Conservation (phyloP, 768 basidiomycete genomes). For the Phlebiopsis gigantea region DNA sequence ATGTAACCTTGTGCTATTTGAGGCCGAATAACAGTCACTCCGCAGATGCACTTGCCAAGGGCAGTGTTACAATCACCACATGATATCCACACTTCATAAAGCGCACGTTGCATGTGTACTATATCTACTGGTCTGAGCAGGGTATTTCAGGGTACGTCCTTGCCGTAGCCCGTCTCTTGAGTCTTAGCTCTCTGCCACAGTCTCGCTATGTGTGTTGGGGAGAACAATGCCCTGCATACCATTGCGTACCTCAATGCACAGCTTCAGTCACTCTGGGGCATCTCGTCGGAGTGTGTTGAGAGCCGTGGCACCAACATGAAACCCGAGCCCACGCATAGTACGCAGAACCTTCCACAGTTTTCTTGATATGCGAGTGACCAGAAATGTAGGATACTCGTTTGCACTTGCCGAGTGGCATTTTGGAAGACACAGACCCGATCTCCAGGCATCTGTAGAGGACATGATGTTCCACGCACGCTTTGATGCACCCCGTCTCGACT, state of each 20-base stretch:
- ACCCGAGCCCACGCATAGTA: conserved; percentile 13
- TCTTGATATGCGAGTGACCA: neutral
- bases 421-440: conserved; percentile 10
- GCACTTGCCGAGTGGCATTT: neutral
- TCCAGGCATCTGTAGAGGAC: conserved; percentile 1
- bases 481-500: conserved; percentile 20
- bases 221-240: conserved; percentile 18
- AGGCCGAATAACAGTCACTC: too few species aligned
- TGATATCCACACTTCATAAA: too few species aligned
- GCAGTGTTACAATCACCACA: too few species aligned
- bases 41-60: too few species aligned
- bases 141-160: too few species aligned
- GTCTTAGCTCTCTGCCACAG: neutral
- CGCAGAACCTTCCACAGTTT: neutral
- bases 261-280: conserved; percentile 16
- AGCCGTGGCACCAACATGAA: conserved; percentile 10
- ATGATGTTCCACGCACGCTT: conserved; percentile 19
- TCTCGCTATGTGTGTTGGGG: conserved; percentile 16
- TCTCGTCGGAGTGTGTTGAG: conserved; percentile 12
- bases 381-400: conserved; percentile 9
- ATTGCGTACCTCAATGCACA: conserved; percentile 18
- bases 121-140: too few species aligned
- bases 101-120: too few species aligned
- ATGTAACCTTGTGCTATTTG: too few species aligned
- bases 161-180: too few species aligned